Base-by-base conservation (phyloP, 805 yeast genomes). In the Ogataea methanolica region DNA sequence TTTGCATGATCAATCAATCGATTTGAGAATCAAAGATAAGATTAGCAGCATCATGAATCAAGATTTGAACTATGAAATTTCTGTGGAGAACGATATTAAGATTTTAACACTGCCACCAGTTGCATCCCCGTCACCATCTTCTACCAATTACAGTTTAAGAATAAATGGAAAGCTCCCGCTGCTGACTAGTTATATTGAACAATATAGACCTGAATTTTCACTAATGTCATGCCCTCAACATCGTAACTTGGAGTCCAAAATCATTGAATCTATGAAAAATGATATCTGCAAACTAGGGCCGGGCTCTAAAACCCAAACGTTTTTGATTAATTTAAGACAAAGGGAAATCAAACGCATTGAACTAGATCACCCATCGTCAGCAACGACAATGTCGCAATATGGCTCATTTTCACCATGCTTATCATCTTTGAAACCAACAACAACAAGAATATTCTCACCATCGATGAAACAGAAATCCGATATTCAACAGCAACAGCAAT, bases 181-280 rank as follows among this genome's bases (percentile, higher is more conserved):
- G 14, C 34, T 64, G 36, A 57, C 56, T 1, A 71, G 71, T 5
- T 79, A 72, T 53, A 61, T 72, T 4, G 79, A 77, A 26, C 78
- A 76, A 48, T 79, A 70, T 52, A 59, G 80, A 38, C 78, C 81
- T 0, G 83, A 78, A 53, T 79, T 73, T 54, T 60, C 66, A 14
- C 50, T 79, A 26, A 79, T 75, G 65, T 70, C 80, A 31, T 79
- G 83, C 53, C 78, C 81, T 0, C 64, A 67, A 14, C 68, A 68
- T 42, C 68, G 72, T 19, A 70, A 71, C 48, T 61, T 76, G 33
- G 82, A 78, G 49, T 59, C 62, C 6, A 72, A 68, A 42, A 70
- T 78, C 17, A 58, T 67, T 42, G 67, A 62, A 26, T 61, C 78
- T 8, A 73, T 79, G 79, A 73, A 68, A 47, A 74, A 74, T 50